Conservation (phyloP, 31 red algal genomes). For the Asparagopsis taxiformis region DNA sequence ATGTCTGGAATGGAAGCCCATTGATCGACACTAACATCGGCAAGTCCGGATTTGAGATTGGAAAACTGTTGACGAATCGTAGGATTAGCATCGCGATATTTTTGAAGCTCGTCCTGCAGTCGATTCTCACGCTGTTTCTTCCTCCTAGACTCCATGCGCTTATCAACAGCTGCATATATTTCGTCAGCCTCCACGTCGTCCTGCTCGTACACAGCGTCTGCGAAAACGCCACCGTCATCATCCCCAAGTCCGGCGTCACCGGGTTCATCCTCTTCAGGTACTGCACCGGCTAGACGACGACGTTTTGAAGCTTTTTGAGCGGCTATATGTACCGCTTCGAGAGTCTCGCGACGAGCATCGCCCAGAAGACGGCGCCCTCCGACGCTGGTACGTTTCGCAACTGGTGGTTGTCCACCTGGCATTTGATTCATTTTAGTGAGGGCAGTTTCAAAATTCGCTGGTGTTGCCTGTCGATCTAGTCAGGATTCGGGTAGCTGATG, state of each 20-base stretch:
- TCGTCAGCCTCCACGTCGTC: constrained; percentile 85
- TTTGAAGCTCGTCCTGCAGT: constrained; percentile 43
- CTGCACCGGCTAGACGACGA: constrained; percentile 27
- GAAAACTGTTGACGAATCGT: constrained; percentile 62
- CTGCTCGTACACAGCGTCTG: constrained; percentile 76
- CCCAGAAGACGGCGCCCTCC: constrained; percentile 70
- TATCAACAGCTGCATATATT: constrained; percentile 76
- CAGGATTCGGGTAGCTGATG: no score
- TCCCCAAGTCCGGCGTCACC: constrained; percentile 26
- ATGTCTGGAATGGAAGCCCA: constrained; percentile 82
- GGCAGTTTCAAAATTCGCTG: no score
- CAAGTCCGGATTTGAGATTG: constrained; percentile 61
- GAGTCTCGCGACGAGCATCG: constrained; percentile 77
- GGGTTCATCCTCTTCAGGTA: constrained; percentile 27
- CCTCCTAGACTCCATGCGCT: constrained; percentile 58
- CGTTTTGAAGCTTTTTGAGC: constrained; percentile 68
- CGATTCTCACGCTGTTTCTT: constrained; percentile 54
- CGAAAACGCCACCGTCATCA: constrained; percentile 64
- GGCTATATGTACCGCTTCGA: constrained; percentile 59
- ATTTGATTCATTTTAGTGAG: no score
- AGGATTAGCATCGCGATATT: constrained; percentile 52
- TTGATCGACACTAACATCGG: constrained; percentile 32
- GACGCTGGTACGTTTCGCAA: no score
- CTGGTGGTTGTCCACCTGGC: no score
- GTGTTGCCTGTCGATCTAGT: no score